Evolutionary conservation across 257 asterid species (phyloP), one percentile per base, ranked within the genome.

Genomic region (Haberlea rhodopensis): DNA sequence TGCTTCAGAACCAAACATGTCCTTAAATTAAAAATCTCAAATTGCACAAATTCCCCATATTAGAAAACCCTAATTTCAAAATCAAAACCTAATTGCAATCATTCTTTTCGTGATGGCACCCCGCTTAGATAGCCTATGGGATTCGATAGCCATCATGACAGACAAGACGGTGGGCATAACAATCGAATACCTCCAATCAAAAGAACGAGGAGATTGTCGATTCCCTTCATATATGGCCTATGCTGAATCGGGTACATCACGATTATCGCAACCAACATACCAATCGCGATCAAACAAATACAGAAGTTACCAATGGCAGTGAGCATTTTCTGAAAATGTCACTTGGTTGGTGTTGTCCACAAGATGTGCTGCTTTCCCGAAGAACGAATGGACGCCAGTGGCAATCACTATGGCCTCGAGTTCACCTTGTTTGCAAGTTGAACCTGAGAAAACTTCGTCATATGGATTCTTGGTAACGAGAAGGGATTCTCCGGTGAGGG

Each of bases 91-190:
- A n/a, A n/a, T n/a, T n/a, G n/a, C n/a, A n/a, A n/a, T n/a, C n/a
- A n/a, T n/a, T n/a, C n/a, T n/a, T n/a, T n/a, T n/a, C n/a, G n/a
- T n/a, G 79, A 91, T 91, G 53, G 96, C 96, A 58, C 98, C 98
- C 75, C 89, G 98, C 78, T 88, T 95, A 1, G 98, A 91, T n/a
- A 91, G 81, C 85, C 95, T 88, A 74, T 88, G 96, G 53, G 98
- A 91, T 15, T 95, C 98, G 53, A 91, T 91, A 68, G 98, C 98
- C 98, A 91, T 91, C 1, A 96, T 90, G 71, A 90, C 98, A n/a
- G n/a, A n/a, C n/a, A n/a, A n/a, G n/a, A n/a, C n/a, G n/a, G n/a
- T n/a, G n/a, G n/a, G n/a, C n/a, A 91, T 91, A 28, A 96, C 98
- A 60, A 91, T 91, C 34, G 98, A 71, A 91, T 91, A 2, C 98